Base-by-base conservation (phyloP, 2,329 filamentous ascomycete genomes). In the Blastomyces gilchristii region DNA sequence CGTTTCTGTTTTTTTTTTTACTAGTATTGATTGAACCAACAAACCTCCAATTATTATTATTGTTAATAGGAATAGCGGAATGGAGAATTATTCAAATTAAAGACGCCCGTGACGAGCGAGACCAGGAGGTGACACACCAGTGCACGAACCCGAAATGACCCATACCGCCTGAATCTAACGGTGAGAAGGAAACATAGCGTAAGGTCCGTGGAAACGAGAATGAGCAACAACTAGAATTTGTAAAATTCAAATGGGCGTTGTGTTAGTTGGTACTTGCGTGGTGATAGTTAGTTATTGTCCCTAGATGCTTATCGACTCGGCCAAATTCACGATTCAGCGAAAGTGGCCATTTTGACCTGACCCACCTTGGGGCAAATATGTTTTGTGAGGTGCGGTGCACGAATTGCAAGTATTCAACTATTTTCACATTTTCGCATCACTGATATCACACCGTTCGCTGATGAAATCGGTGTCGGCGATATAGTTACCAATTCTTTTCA, bases 91-190 rank as follows among this genome's bases (percentile, higher is more conserved):
- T 3, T 18, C 14, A 54, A 54, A 18, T 37, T 16, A 54, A 54
- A 9, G 18, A 34, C 18, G 6, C 37, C 16, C 18, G 2, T 25
- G 28, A 18, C 52, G 31, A 54, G 16, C 52, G 31, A 54, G 16
- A 54, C 5, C 31, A 54, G 9, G 18, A 3, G 18, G n/a, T 54
- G 28, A 18, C 16, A 37, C 52, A 54, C 18, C 31, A 4, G 31
- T n/a, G 52, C n/a, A 54, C 31, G 7, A 37, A 54, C 31, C 52
- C 52, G 52, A 54, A 54, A 54, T 54, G 52, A 54, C 31, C 28
- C 28, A 8, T 53, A 9, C n/a, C 28, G 28, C 6, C 28, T 18
- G 16, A 34, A 28, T 31, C 31, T 54, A 54, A 37, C 52, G 18
- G 31, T n/a, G 31, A 37, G 28, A 16, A 37, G 31, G n/a, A 18